Evolutionary conservation across 2,329 filamentous ascomycete genomes (phyloP).

Genomic region (Didymella pomorum): DNA sequence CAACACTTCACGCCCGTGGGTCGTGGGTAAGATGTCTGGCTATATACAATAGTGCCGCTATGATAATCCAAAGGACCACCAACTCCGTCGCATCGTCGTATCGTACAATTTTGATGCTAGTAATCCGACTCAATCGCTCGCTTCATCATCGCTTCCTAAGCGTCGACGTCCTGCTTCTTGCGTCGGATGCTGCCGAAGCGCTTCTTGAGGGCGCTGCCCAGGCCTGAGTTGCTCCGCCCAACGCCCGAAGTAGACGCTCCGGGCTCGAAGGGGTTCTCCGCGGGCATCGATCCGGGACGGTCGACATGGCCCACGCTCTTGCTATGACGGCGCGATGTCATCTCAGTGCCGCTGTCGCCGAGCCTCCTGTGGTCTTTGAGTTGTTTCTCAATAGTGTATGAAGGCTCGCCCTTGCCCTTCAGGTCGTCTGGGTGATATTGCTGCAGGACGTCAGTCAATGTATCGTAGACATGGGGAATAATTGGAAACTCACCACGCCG

Average conservation of each 20-base stretch:
- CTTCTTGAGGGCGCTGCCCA: constrained; percentile 55
- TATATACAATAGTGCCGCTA: not conserved
- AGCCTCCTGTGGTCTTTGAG: constrained; percentile 66
- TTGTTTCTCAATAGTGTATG: constrained; percentile 73
- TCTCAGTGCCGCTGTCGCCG: constrained; percentile 54
- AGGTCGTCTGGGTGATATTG: constrained; percentile 77
- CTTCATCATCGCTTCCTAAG: constrained; percentile 24
- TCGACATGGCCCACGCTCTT: constrained; percentile 48
- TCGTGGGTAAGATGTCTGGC: constrained; percentile 1
- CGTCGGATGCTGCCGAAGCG: constrained; percentile 57
- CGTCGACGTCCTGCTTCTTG: constrained; percentile 39
- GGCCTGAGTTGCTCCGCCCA: constrained; percentile 45
- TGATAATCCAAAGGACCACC: constrained; percentile 1
- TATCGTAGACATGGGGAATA: not conserved
- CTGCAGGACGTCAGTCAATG: constrained; percentile 35
- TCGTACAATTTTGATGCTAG: constrained; percentile 16
- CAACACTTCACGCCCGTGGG: constrained; percentile 9
- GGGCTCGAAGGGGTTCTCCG: constrained; percentile 42
- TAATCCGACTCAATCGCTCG: constrained; percentile 2
- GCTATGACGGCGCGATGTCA: constrained; percentile 52
- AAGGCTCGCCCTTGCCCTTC: constrained; percentile 83
- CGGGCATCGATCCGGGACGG: constrained; percentile 29
- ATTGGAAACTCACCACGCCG: constrained; percentile 69
- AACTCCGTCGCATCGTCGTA: constrained; percentile 1
- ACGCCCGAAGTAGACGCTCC: constrained; percentile 36